These are phyloP conservation scores for Zoysia japonica DNA, from an alignment of 176 grass and related monocot genomes.

Conservation along the genomic window DNA sequence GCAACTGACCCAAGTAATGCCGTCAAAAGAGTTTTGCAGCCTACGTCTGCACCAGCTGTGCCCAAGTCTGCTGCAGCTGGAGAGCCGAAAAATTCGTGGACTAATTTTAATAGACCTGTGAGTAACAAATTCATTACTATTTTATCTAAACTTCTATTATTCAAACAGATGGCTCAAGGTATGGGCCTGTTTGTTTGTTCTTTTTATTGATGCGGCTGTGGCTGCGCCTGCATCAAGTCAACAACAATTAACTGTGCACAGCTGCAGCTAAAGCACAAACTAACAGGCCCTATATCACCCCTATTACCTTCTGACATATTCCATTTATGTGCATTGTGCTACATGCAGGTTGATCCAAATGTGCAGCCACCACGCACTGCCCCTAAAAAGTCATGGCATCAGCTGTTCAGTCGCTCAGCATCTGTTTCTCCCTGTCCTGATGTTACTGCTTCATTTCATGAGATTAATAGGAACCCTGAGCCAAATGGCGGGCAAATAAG, in stretches of 20 bases:
- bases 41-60: constrained; percentile 37
- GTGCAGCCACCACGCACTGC: constrained; percentile 49
- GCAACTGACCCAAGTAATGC: constrained; percentile 53
- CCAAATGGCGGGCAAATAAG: constrained; percentile 42
- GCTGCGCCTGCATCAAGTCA: too few species aligned
- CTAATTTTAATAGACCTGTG: constrained; percentile 59
- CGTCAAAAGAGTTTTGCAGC: constrained; percentile 58
- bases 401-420: constrained; percentile 69
- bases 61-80: constrained; percentile 51
- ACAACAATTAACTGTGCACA: too few species aligned
- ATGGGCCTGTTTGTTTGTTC: not conserved
- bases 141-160: constrained; percentile 29
- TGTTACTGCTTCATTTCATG: constrained; percentile 31
- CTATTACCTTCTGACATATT: constrained; percentile 31
- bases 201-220: too few species aligned
- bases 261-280: too few species aligned
- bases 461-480: constrained; percentile 47
- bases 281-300: not conserved
- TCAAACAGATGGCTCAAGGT: constrained; percentile 14
- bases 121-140: constrained; percentile 47
- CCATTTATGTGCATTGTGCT: constrained; percentile 42
- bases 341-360: constrained; percentile 66
- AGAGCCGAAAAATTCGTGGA: constrained; percentile 55
- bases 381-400: constrained; percentile 85
- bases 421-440: constrained; percentile 69